phyloP scores from a whole-genome alignment of 2,329 filamentous ascomycete species.

The Bipolaris sorokiniana region DNA sequence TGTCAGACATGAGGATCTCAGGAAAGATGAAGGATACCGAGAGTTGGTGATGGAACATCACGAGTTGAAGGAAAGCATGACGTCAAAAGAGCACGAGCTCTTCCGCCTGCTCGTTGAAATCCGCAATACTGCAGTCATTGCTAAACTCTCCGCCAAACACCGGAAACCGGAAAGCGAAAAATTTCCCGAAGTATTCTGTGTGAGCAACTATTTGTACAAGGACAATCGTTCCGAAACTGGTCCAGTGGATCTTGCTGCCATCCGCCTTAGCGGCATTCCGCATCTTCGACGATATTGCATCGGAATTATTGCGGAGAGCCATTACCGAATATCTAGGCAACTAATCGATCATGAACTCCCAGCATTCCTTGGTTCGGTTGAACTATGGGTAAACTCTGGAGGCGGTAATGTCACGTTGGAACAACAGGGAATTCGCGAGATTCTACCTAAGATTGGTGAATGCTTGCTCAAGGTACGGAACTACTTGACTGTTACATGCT shows the following conservation, averaged over 20 bases:
- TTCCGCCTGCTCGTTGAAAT: neutral
- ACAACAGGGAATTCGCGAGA: neutral
- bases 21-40: neutral
- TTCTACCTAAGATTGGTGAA: neutral
- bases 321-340: constrained; percentile 44
- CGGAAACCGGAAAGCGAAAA: neutral
- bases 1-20: neutral
- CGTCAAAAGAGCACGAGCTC: neutral
- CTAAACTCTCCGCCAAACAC: neutral
- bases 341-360: constrained; percentile 54
- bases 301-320: constrained; percentile 21
- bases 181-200: neutral
- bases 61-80: neutral
- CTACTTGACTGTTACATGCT: too few species aligned
- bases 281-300: neutral
- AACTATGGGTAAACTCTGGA: constrained; percentile 56
- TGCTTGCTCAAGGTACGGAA: neutral
- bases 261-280: neutral
- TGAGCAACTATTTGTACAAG: neutral
- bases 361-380: constrained; percentile 50
- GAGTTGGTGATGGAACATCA: too few species aligned
- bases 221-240: neutral
- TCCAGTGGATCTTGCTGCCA: neutral
- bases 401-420: constrained; percentile 27
- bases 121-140: neutral